Evolutionary conservation across 2,329 filamentous ascomycete species (phyloP), one percentile per base, ranked within the genome.

Genomic region (Chaetomiaceae sp.): DNA sequence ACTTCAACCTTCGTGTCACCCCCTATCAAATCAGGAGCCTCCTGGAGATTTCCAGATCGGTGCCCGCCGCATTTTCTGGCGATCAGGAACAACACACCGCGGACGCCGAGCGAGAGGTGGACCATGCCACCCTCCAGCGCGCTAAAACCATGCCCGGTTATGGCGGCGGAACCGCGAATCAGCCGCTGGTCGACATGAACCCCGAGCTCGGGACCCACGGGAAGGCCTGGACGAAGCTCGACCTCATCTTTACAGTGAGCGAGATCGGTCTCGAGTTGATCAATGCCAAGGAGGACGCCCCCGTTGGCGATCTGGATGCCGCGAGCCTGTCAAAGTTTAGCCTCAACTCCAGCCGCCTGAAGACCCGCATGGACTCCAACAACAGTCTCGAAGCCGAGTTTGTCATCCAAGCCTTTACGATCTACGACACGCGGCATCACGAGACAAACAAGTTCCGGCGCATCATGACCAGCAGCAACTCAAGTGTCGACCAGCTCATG

Each of bases 401-500:
- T 6, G 77, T 96, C 31, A 90, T 99, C 14, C 86, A 93, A 53
- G 93, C 92, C 0, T 96, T 99, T 66, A 96, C 90, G 0, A 96
- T 97, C 58, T 82, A 88, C 50, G 93, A 99, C 66, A 96, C 87
- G 56, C 85, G 95, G n/a, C 84, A 83, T 4, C 81, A 82, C 48
- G 91, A 95, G 61, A 87, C 86, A 5, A 99, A 96, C 73, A 96
- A 95, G 65, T 99, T 95, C 76, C 83, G 90, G 44, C 95, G 92
- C 67, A 96, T 99, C 70, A 97, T 99, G 93, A 91, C 91, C 2
- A 85, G 95, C 49, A 90, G 91, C 63, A 97, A 96, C 68, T 92
- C 90, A 60, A 86, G 91, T 50, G 90, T 93, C 40, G 91, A 97
- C 66, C 95, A 99, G 62, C 91, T 99, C 63, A 99, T 99, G 93